Conservation (phyloP, 495 filamentous ascomycete genomes). For the Aspergillus olivimuriae region DNA sequence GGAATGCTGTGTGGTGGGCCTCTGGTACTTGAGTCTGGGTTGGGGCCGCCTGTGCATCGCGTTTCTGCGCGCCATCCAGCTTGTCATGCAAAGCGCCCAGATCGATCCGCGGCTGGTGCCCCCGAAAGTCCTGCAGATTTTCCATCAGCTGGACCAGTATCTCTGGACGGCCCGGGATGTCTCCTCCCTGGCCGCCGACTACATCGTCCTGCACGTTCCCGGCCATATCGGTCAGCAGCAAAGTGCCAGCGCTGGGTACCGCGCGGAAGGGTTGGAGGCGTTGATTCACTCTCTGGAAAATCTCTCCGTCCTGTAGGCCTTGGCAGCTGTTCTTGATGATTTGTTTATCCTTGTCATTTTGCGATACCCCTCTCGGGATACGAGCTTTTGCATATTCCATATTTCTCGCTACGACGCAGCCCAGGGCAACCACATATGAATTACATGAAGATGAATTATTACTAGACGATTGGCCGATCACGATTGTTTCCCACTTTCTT, state of each 20-base stretch:
- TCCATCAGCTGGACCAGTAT: conserved; percentile 11
- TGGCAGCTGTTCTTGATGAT: no score
- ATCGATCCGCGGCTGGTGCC: conserved; percentile 12
- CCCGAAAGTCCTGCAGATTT: conserved; percentile 13
- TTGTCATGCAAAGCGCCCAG: conserved; percentile 12
- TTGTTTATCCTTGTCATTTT: no score
- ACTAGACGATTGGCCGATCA: no score
- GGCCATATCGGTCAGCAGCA: neutral
- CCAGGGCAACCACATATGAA: no score
- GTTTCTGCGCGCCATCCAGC: conserved; percentile 21
- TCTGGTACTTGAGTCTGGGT: conserved; percentile 24
- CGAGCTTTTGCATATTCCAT: no score
- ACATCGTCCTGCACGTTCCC: conserved; percentile 17
- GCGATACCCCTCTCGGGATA: no score
- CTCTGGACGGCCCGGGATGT: conserved; percentile 18
- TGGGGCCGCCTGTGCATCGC: conserved; percentile 24
- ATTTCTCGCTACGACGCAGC: no score
- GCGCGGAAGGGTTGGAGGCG: conserved; percentile 8
- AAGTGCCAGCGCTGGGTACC: neutral
- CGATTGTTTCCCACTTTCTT: no score
- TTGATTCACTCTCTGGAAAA: conserved; percentile 7
- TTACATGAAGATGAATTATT: no score
- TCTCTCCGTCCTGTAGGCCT: conserved; percentile 2
- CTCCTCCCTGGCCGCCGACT: conserved; percentile 18
- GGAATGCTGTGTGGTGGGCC: conserved; percentile 20